These are phyloP conservation scores for Esteya vermicola DNA, from an alignment of 2,329 filamentous ascomycete species.

Conservation along the genomic window DNA sequence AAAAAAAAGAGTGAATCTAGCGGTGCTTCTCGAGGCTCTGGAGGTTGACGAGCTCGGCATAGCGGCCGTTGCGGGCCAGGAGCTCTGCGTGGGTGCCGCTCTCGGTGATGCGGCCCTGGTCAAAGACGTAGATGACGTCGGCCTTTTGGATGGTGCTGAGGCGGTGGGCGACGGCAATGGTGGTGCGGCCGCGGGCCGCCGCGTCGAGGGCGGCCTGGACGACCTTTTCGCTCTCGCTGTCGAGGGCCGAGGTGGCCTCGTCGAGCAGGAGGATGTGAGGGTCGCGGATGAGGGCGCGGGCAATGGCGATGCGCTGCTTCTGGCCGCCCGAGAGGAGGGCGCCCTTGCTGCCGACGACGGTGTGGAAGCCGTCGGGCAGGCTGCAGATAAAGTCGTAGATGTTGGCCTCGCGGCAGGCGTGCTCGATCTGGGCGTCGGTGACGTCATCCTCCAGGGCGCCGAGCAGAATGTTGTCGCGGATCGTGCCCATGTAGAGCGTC, in stretches of 20 bases:
- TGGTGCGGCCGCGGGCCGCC: slow-evolving; percentile 72
- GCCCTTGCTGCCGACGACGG: slow-evolving; percentile 76
- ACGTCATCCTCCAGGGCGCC: slow-evolving; percentile 55
- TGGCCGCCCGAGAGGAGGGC: slow-evolving; percentile 78
- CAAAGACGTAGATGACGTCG: slow-evolving; percentile 93
- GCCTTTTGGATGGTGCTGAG: slow-evolving; percentile 89
- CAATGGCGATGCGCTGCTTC: slow-evolving; percentile 90
- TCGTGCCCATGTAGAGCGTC: slow-evolving; percentile 83
- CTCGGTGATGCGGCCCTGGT: slow-evolving; percentile 76
- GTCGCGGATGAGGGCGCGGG: slow-evolving; percentile 77
- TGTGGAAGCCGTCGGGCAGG: slow-evolving; percentile 69
- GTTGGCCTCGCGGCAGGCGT: slow-evolving; percentile 78
- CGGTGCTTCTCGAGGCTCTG: slow-evolving; percentile 56
- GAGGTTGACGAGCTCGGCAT: slow-evolving; percentile 65
- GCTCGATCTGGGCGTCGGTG: slow-evolving; percentile 56
- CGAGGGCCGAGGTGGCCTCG: slow-evolving; percentile 66
- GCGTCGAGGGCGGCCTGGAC: slow-evolving; percentile 71
- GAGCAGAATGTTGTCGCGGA: slow-evolving; percentile 80
- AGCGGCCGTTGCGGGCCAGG: slow-evolving; percentile 55
- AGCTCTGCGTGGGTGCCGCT: slow-evolving; percentile 65
- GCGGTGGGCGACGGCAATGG: slow-evolving; percentile 86
- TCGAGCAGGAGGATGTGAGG: slow-evolving; percentile 77
- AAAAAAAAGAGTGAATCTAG: neutral
- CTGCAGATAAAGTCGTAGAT: slow-evolving; percentile 87
- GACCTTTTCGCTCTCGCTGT: slow-evolving; percentile 63